Evolutionary conservation across 192 early-diverging fungal species (phyloP).

Genomic region (Globomyces pollinis-pini): DNA sequence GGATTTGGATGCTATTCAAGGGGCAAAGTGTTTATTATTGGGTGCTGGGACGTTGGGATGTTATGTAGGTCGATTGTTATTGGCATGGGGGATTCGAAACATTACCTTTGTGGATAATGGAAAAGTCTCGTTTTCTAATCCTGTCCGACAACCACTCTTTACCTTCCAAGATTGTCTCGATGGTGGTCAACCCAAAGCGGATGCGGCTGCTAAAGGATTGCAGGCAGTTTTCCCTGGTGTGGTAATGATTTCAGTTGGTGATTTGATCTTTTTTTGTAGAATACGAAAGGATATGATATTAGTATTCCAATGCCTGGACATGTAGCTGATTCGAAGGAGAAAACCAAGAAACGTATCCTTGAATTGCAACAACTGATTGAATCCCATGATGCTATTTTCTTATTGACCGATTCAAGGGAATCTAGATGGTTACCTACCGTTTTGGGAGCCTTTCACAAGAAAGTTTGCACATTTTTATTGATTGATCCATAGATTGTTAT

Average conservation of each 20-base stretch:
- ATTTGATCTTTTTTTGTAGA: constrained; percentile 41
- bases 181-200: constrained; percentile 82
- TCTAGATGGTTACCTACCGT: constrained; percentile 93
- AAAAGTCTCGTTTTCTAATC: constrained; percentile 90
- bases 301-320: constrained; percentile 99
- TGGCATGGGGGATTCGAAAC: constrained; percentile 90
- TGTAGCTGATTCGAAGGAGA: constrained; percentile 27
- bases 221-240: constrained; percentile 73
- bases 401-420: constrained; percentile 93
- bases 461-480: not conserved
- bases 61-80: constrained; percentile 74
- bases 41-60: constrained; percentile 94
- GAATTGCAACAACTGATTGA: constrained; percentile 59
- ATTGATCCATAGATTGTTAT: constrained; percentile 74
- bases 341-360: constrained; percentile 32
- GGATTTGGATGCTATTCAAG: constrained; percentile 69
- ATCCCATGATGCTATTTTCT: constrained; percentile 76
- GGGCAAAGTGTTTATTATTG: constrained; percentile 73
- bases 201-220: constrained; percentile 71
- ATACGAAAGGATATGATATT: constrained; percentile 58
- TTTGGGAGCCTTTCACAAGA: constrained; percentile 52
- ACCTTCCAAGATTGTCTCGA: constrained; percentile 80
- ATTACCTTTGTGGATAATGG: constrained; percentile 94
- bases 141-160: constrained; percentile 90
- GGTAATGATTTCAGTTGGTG: constrained; percentile 40